phyloP scores from a whole-genome alignment of 805 yeast species.

The Kurtzmaniella fragi region DNA sequence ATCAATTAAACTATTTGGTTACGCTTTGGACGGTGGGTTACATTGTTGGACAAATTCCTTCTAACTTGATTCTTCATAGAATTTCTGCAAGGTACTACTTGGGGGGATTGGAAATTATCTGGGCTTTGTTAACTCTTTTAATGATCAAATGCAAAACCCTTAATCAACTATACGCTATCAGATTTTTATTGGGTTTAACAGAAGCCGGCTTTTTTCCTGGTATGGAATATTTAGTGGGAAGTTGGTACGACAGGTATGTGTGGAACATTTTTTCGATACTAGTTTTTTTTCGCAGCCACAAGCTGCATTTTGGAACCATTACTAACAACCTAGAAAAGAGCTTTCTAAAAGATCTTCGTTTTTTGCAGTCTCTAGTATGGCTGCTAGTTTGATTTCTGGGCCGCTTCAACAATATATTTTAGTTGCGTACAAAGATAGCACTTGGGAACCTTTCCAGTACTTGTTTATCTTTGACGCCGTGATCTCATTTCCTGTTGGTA shows the following conservation, averaged over 20 bases:
- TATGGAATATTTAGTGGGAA: conserved; percentile 46
- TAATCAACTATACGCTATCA: conserved; percentile 20
- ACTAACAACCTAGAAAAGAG: conserved; percentile 12
- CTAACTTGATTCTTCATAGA: conserved; percentile 32
- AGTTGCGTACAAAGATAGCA: conserved; percentile 15
- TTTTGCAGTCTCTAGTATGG: conserved; percentile 24
- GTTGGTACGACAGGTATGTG: conserved; percentile 8
- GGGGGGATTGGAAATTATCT: conserved; percentile 28
- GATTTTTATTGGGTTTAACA: conserved; percentile 39
- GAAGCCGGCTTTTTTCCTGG: conserved; percentile 55
- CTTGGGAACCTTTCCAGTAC: conserved; percentile 28
- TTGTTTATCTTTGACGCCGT: conserved; percentile 30
- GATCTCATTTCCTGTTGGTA: conserved; percentile 27
- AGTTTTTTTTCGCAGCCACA: conserved; percentile 1
- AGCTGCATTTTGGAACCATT: conserved; percentile 6
- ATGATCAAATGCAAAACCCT: conserved; percentile 21
- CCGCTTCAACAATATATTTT: conserved; percentile 27
- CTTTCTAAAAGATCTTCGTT: conserved; percentile 24
- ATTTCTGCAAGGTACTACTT: conserved; percentile 31
- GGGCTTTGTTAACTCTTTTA: conserved; percentile 24
- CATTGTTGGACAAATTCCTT: conserved; percentile 47
- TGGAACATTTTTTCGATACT: too few species aligned
- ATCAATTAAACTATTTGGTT: conserved; percentile 40
- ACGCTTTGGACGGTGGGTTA: conserved; percentile 49
- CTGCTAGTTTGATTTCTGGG: conserved; percentile 26